These are phyloP conservation scores for Neurospora sp. DNA, from an alignment of 495 filamentous ascomycete species.

Conservation along the genomic window DNA sequence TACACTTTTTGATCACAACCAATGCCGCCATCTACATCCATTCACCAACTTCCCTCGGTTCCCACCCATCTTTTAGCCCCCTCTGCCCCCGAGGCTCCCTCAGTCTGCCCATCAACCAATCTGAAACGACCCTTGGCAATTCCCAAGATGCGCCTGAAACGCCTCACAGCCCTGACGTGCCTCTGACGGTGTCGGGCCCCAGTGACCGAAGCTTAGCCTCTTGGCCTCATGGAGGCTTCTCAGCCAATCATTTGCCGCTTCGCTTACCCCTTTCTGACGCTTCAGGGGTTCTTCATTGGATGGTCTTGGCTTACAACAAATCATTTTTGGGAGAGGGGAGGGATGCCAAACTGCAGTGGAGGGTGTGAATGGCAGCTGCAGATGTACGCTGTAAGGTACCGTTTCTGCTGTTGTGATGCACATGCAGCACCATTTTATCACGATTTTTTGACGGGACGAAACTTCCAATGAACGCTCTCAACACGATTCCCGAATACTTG, in stretches of 20 bases:
- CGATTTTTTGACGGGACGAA: background rate
- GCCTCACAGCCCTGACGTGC: background rate
- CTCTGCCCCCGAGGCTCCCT: background rate
- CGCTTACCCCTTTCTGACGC: background rate
- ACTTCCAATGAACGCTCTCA: background rate
- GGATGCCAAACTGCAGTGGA: background rate
- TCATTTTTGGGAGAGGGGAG: background rate
- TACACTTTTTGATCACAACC: background rate
- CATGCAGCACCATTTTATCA: background rate
- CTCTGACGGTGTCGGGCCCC: too few species aligned
- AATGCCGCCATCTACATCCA: too few species aligned
- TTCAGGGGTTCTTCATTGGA: background rate
- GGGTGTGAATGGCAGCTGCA: background rate
- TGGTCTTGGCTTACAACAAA: background rate
- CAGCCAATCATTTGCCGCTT: background rate
- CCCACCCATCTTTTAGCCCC: background rate
- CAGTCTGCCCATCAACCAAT: background rate
- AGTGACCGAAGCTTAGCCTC: too few species aligned
- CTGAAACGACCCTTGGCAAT: background rate
- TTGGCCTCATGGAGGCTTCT: background rate
- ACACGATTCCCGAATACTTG: background rate
- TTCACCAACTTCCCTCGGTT: background rate
- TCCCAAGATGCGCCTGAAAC: background rate
- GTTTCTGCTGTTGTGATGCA: background rate
- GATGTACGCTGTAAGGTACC: background rate